A percentile compares a stretch with the other conserved stretches of the same genome.
These are phyloP conservation scores for Lecanoromycetidae sp. DNA, from an alignment of 2,329 filamentous ascomycete genomes.

Conservation along the genomic window DNA sequence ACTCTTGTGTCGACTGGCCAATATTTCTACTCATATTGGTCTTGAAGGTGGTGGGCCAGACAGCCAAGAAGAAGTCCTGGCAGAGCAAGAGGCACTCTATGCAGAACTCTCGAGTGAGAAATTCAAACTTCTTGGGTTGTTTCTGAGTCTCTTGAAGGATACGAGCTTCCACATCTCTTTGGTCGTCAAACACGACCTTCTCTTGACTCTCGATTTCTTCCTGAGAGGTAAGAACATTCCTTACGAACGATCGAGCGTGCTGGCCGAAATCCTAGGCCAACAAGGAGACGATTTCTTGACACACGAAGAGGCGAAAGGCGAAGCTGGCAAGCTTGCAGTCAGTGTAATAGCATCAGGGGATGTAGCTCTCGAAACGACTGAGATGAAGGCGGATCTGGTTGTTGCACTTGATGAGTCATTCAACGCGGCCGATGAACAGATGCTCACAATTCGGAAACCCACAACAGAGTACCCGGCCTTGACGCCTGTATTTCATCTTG, in stretches of 20 bases:
- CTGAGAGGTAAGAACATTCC: constrained; percentile 12
- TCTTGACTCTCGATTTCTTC: constrained; percentile 16
- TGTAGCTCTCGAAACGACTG: not conserved
- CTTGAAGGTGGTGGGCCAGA: constrained; percentile 11
- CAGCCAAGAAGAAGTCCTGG: constrained; percentile 11
- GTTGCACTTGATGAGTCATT: constrained; percentile 18
- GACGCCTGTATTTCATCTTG: constrained; percentile 13
- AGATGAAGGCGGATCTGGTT: constrained; percentile 11
- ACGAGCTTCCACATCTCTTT: constrained; percentile 11
- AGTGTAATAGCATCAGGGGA: constrained; percentile 15
- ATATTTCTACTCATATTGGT: constrained; percentile 16
- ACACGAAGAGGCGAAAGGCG: not conserved
- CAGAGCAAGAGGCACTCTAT: constrained; percentile 15
- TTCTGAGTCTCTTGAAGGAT: constrained; percentile 11
- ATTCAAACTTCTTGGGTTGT: constrained; percentile 15
- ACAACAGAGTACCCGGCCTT: not conserved
- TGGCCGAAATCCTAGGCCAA: constrained; percentile 3
- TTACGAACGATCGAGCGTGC: constrained; percentile 9
- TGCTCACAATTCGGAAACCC: constrained; percentile 5
- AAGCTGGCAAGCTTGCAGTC: constrained; percentile 5
- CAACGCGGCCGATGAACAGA: constrained; percentile 4
- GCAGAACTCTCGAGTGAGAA: constrained; percentile 17
- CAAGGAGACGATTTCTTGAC: too few species aligned
- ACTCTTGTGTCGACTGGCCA: constrained; percentile 12
- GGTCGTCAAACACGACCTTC: constrained; percentile 13